These are phyloP conservation scores for Pontederia crassipes DNA, from an alignment of 176 grass and related monocot genomes.

Conservation along the genomic window DNA sequence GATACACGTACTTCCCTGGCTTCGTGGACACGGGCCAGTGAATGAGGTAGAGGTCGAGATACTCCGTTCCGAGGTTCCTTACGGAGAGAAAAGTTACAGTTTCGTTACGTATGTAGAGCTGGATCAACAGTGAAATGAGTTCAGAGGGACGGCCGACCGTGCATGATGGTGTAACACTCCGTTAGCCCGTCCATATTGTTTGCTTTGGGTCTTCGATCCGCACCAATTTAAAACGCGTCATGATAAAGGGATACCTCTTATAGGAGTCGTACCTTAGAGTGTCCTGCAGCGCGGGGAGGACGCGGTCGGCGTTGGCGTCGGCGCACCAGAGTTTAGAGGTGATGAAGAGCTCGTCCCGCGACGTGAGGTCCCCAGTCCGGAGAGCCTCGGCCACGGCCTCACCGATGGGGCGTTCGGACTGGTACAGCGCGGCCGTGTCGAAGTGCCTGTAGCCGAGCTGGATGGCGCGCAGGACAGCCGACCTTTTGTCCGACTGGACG, in stretches of 20 bases:
- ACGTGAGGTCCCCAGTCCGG: constrained; percentile 25
- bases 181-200: no score
- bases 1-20: constrained; percentile 22
- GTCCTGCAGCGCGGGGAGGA: constrained; percentile 38
- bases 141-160: background rate
- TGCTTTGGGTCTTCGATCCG: no score
- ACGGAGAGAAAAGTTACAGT: background rate
- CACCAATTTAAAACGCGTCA: no score
- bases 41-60: constrained; percentile 48
- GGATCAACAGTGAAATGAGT: no score
- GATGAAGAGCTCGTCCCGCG: constrained; percentile 51
- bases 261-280: constrained; percentile 26
- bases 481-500: constrained; percentile 19
- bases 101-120: background rate
- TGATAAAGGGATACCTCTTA: no score
- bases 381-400: constrained; percentile 41
- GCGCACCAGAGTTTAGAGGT: constrained; percentile 68
- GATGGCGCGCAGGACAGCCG: constrained; percentile 40
- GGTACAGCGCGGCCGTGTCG: constrained; percentile 52
- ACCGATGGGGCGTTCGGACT: constrained; percentile 43
- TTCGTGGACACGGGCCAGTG: constrained; percentile 43
- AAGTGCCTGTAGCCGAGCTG: constrained; percentile 53
- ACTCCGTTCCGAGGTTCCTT: constrained; percentile 47
- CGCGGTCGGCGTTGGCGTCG: constrained; percentile 32
- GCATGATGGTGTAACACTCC: no score